Evolutionary conservation across 2,329 filamentous ascomycete species (phyloP).

Genomic region (Zelopaecilomyces penicillatus): DNA sequence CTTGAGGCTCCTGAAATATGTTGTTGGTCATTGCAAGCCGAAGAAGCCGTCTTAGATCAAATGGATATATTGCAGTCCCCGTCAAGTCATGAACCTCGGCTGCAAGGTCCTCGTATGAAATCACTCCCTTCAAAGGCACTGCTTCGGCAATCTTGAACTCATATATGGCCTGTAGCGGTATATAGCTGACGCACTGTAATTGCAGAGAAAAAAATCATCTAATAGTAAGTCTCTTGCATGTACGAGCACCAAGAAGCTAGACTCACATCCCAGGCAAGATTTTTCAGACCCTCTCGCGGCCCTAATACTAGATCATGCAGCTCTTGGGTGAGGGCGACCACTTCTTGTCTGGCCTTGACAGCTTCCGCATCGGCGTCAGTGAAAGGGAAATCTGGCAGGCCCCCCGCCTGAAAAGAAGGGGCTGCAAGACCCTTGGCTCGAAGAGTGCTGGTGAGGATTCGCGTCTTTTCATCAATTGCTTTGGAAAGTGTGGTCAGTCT

Average conservation of each 20-base stretch:
- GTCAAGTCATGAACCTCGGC: constrained; percentile 23
- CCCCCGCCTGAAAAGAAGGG: constrained; percentile 12
- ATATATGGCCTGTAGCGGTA: constrained; percentile 22
- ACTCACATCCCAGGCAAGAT: constrained; percentile 21
- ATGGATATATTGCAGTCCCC: constrained; percentile 24
- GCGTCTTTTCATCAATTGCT: constrained; percentile 13
- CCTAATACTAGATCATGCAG: constrained; percentile 15
- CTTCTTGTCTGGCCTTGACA: constrained; percentile 9
- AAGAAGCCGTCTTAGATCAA: constrained; percentile 26
- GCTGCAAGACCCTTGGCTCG: constrained; percentile 12
- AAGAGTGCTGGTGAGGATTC: constrained; percentile 10
- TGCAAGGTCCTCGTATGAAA: constrained; percentile 19
- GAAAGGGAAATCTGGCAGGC: constrained; percentile 13
- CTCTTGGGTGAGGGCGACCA: constrained; percentile 15
- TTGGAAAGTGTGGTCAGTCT: constrained; percentile 11
- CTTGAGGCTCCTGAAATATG: constrained; percentile 30
- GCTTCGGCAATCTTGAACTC: constrained; percentile 23
- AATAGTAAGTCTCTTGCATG: neutral
- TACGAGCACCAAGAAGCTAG: neutral
- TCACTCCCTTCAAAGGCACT: constrained; percentile 18
- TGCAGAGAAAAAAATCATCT: neutral
- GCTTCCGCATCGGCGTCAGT: constrained; percentile 7
- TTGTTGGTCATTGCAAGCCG: constrained; percentile 31
- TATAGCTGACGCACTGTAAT: constrained; percentile 16
- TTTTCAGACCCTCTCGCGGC: constrained; percentile 15